A percentile compares a stretch with the other conserved stretches of the same genome.
phyloP scores from a whole-genome alignment of 306 rosid genomes.

The Gynostemma pentaphyllum region DNA sequence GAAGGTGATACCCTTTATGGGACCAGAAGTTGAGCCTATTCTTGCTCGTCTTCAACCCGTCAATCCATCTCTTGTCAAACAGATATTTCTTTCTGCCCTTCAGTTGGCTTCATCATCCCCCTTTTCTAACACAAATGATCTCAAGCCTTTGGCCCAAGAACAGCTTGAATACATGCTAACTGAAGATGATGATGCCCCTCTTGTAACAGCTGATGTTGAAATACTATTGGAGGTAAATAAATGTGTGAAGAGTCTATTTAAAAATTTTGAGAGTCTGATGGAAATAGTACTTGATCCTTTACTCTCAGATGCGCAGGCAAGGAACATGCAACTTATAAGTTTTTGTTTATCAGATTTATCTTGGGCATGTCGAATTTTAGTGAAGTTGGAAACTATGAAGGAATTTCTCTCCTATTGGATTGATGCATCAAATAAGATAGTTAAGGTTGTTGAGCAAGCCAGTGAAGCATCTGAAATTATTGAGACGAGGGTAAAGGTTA shows the following conservation, averaged over 20 bases:
- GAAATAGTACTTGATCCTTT: slow-evolving; percentile 36
- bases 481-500: slow-evolving; percentile 40
- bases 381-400: slow-evolving; percentile 65
- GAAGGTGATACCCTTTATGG: slow-evolving; percentile 56
- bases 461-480: slow-evolving; percentile 27
- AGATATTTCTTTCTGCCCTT: slow-evolving; percentile 51
- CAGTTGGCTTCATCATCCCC: slow-evolving; percentile 70
- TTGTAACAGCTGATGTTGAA: slow-evolving; percentile 43
- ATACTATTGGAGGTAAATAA: slow-evolving; percentile 52
- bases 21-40: slow-evolving; percentile 52
- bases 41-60: slow-evolving; percentile 87
- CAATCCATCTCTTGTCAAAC: slow-evolving; percentile 29
- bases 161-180: slow-evolving; percentile 87
- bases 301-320: slow-evolving; percentile 29
- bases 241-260: slow-evolving; percentile 43
- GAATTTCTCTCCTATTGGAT: slow-evolving; percentile 62
- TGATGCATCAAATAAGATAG: slow-evolving; percentile 71
- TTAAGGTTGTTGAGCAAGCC: slow-evolving; percentile 42
- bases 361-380: slow-evolving; percentile 56
- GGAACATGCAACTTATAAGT: slow-evolving; percentile 32
- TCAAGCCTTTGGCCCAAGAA: slow-evolving; percentile 77
- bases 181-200: slow-evolving; percentile 78
- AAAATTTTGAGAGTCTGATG: slow-evolving; percentile 34
- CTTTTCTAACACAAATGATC: slow-evolving; percentile 38
- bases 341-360: slow-evolving; percentile 52